phyloP scores from a whole-genome alignment of 2,329 filamentous ascomycete genomes.

The Albifimbria verrucaria region DNA sequence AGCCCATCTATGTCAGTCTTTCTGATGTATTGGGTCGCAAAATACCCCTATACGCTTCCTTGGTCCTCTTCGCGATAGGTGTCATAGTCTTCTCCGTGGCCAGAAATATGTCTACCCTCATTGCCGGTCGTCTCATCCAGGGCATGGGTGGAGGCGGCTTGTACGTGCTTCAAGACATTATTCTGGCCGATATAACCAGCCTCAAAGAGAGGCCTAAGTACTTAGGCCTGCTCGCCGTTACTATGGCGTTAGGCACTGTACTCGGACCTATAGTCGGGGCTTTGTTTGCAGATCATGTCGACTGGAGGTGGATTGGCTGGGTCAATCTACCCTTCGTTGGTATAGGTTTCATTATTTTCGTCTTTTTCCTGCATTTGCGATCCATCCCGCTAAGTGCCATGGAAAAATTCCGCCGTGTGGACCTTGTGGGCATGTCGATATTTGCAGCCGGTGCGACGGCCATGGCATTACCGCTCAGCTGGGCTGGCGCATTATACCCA shows the following conservation, averaged over 20 bases:
- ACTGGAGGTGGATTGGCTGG: conserved; percentile 32
- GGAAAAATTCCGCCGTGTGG: conserved; percentile 23
- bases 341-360: conserved; percentile 11
- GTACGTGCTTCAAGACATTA: conserved; percentile 24
- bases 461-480: conserved; percentile 28
- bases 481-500: conserved; percentile 28
- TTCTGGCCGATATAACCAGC: conserved; percentile 30
- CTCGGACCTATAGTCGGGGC: conserved; percentile 23
- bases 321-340: conserved; percentile 26
- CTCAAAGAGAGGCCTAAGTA: conserved; percentile 26
- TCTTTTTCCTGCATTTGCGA: conserved; percentile 19
- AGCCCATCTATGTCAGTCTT: conserved; percentile 39
- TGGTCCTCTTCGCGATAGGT: conserved; percentile 34
- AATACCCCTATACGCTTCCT: conserved; percentile 20
- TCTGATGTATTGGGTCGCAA: conserved; percentile 33
- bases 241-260: conserved; percentile 16
- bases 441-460: conserved; percentile 19
- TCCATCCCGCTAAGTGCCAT: conserved; percentile 1
- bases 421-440: conserved; percentile 27
- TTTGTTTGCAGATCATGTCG: conserved; percentile 16
- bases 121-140: conserved; percentile 28
- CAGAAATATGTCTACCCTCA: conserved; percentile 21
- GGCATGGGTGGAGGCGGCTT: conserved; percentile 29
- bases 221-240: conserved; percentile 20
- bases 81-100: conserved; percentile 34